Evolutionary conservation across 345 rosid genomes (phyloP), one percentile per base, ranked within the genome.

Genomic region (Pseudoturritis turrita): DNA sequence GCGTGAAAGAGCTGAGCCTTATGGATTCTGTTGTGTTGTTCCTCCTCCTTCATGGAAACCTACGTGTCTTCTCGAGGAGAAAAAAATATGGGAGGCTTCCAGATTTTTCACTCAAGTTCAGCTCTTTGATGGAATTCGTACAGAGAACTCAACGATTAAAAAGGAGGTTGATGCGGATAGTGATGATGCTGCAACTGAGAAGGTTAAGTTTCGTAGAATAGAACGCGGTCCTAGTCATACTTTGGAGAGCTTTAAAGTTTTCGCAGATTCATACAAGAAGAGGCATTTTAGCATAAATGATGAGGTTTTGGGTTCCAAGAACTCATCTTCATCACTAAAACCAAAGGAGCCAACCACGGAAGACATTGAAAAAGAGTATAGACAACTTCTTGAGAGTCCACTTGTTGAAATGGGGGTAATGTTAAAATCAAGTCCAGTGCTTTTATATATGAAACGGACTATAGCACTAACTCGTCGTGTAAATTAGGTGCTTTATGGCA

Each of bases 21-120:
- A 83, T 83, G 97, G 97, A 52, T 78, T 87, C 44, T 87, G 97
- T 75, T 87, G 90, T 51, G 83, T 88, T 60, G 77, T 87, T 70
- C 95, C 95, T 61, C 95, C 97, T 62, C 62, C 81, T 62, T 83
- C 92, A 52, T 88, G 96, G 97, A 47, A 88, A 61, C 88, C 88
- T 26, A 87, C 81, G 9, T 87, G 87, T 80, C 74, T 64, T 65
- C 41, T 89, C 13, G 67, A 77, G 73, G 84, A 83, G 77, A 61
- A 70, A 37, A 56, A 73, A 28, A 41, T 77, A 49, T 85, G 95
- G 95, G 82, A 78, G 73, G 66, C 15, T 47, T 79, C 87, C 62
- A 52, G 4, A 5, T 87, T 87, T 77, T 56, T 22, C 41, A n/a
- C 87, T 46, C 81, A 80, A 55, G 33, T 65, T 65, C 96, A 91